A percentile compares a stretch with the other conserved stretches of the same genome.
Conservation (phyloP, 805 yeast genomes). For the Candida succiphila region DNA sequence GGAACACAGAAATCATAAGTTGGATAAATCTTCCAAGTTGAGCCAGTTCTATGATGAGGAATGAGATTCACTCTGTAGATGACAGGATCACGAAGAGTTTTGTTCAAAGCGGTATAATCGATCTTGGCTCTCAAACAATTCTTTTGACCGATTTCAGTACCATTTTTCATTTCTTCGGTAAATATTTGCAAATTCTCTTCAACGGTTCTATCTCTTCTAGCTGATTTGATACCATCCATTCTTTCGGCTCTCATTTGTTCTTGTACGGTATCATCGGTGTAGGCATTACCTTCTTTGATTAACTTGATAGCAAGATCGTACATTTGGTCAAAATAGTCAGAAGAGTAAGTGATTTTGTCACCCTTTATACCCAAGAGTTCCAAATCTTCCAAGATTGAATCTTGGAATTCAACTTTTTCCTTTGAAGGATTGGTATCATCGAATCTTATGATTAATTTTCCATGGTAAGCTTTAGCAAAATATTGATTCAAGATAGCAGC, state of each 20-base stretch:
- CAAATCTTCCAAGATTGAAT: conserved; percentile 89
- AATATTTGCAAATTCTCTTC: conserved; percentile 87
- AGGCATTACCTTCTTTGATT: conserved; percentile 94
- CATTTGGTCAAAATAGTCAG: conserved; percentile 90
- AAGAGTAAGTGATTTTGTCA: conserved; percentile 78
- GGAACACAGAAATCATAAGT: conserved; percentile 99
- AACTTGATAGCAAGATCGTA: conserved; percentile 74
- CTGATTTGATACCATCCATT: conserved; percentile 92
- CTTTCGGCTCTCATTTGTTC: conserved; percentile 98
- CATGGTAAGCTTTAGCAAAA: conserved; percentile 92
- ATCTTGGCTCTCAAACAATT: conserved; percentile 96
- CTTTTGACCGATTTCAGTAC: conserved; percentile 85
- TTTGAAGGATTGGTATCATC: conserved; percentile 98
- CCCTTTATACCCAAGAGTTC: conserved; percentile 87
- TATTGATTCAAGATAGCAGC: conserved; percentile 96
- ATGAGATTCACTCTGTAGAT: conserved; percentile 95
- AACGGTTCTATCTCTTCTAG: conserved; percentile 83
- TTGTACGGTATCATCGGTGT: conserved; percentile 92
- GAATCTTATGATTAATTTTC: conserved; percentile 92
- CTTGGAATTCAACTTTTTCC: conserved; percentile 92
- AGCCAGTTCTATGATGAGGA: conserved; percentile 96
- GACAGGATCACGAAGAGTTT: conserved; percentile 96
- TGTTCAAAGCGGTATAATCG: conserved; percentile 83
- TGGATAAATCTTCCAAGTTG: conserved; percentile 93
- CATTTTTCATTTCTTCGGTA: conserved; percentile 86